Conservation (phyloP, 1,284 basidiomycete genomes). For the Puccinia brachypodii region DNA sequence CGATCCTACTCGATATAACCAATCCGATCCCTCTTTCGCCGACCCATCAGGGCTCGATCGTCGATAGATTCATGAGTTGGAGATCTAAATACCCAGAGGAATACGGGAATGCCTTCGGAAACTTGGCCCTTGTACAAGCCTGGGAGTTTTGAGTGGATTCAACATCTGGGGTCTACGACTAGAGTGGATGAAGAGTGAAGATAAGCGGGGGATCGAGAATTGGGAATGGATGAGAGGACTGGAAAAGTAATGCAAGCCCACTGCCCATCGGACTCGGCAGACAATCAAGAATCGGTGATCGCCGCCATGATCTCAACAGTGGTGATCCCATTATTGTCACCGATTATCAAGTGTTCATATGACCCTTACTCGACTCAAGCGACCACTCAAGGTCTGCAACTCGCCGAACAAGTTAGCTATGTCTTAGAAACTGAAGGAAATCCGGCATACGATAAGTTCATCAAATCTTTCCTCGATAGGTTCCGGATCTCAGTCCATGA, state of each 20-base stretch:
- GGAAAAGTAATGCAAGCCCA: constrained; percentile 23
- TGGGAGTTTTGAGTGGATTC: constrained; percentile 94
- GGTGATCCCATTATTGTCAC: constrained; percentile 73
- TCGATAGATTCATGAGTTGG: constrained; percentile 76
- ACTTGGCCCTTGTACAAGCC: constrained; percentile 79
- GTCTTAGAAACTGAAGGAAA: constrained; percentile 34
- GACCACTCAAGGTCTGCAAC: constrained; percentile 67
- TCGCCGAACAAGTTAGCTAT: constrained; percentile 71
- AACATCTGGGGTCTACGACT: constrained; percentile 73
- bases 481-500: constrained; percentile 23
- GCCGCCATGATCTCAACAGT: constrained; percentile 81
- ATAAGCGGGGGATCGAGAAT: constrained; percentile 45
- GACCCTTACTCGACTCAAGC: constrained; percentile 77
- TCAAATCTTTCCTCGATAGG: constrained; percentile 25
- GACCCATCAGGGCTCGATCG: constrained; percentile 64
- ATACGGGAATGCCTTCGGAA: constrained; percentile 84
- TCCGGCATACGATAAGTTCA: constrained; percentile 33
- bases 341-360: constrained; percentile 70
- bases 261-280: neutral
- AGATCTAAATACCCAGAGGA: constrained; percentile 72
- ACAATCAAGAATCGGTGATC: constrained; percentile 61
- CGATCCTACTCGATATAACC: constrained; percentile 73
- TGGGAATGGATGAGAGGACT: constrained; percentile 45
- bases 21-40: constrained; percentile 83
- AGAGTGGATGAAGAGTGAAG: constrained; percentile 33